phyloP scores from a whole-genome alignment of 331 rosid genomes.

The Quercus phellos region DNA sequence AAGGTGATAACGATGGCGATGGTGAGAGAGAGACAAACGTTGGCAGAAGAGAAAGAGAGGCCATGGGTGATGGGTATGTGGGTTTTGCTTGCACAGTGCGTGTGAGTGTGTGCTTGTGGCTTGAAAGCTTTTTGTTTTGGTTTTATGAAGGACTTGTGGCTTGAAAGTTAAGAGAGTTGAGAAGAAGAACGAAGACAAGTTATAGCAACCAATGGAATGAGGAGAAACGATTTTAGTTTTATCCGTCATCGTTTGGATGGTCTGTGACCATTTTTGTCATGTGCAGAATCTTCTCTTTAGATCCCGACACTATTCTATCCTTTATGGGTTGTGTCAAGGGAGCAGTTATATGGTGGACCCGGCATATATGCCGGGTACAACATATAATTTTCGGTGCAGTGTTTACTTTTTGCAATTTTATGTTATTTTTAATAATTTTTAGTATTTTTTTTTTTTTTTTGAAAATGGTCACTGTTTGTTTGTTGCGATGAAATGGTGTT shows the following conservation, averaged over 20 bases:
- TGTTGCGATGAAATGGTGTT: too few relatives aligned
- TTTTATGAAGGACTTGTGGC: too few relatives aligned
- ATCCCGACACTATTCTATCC: background rate
- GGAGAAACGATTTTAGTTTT: background rate
- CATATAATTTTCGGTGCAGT: too few relatives aligned
- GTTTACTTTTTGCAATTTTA: too few relatives aligned
- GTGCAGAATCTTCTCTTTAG: background rate
- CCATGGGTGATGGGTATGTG: conserved; percentile 33
- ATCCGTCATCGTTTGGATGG: background rate
- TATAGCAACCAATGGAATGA: background rate
- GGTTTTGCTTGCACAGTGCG: background rate
- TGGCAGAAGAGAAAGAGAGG: conserved; percentile 32
- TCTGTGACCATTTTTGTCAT: background rate
- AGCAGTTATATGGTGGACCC: too few relatives aligned
- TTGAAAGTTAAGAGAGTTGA: background rate
- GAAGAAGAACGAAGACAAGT: background rate
- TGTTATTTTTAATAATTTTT: too few relatives aligned
- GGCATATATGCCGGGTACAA: too few relatives aligned
- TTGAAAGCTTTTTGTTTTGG: background rate
- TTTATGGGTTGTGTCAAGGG: too few relatives aligned
- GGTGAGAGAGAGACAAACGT: conserved; percentile 15
- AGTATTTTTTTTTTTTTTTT: too few relatives aligned
- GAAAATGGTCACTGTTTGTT: too few relatives aligned
- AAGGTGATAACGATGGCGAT: background rate
- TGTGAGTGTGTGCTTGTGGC: background rate